phyloP scores from a whole-genome alignment of 306 rosid genomes.

The Macrotyloma uniflorum region DNA sequence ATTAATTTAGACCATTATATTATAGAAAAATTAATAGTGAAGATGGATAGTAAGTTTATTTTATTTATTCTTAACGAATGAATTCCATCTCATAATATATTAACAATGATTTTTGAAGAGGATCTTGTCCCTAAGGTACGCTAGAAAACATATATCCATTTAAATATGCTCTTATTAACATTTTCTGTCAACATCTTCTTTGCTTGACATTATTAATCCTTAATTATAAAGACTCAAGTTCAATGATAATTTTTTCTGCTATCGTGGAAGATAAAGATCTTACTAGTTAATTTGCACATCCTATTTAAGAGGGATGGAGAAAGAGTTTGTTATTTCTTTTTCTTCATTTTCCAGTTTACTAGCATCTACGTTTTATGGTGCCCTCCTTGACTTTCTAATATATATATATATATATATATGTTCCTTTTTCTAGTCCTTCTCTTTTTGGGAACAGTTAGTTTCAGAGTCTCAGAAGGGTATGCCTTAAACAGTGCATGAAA shows the following conservation, averaged over 20 bases:
- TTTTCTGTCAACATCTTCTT: constrained; percentile 27
- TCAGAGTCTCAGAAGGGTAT: background rate
- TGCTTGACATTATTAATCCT: background rate
- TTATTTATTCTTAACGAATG: no score
- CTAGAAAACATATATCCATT: constrained; percentile 10
- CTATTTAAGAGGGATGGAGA: constrained; percentile 10
- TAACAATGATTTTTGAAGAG: background rate
- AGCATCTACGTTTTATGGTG: background rate
- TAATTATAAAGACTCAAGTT: constrained; percentile 6
- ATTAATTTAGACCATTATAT: no score
- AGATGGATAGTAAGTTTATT: no score
- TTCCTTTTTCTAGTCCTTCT: background rate
- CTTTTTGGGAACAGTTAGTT: background rate
- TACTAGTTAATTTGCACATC: constrained; percentile 13
- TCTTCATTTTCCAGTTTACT: background rate
- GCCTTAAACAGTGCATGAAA: background rate
- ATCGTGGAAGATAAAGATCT: constrained; percentile 15
- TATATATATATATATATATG: background rate
- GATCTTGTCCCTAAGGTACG: constrained; percentile 26
- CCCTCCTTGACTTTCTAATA: background rate
- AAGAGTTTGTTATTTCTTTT: constrained; percentile 2
- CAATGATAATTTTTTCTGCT: background rate
- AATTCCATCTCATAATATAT: no score
- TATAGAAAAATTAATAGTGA: no score
- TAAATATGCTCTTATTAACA: background rate